Base-by-base conservation (phyloP, 2,329 filamentous ascomycete genomes). In the Fusarium devonianum region DNA sequence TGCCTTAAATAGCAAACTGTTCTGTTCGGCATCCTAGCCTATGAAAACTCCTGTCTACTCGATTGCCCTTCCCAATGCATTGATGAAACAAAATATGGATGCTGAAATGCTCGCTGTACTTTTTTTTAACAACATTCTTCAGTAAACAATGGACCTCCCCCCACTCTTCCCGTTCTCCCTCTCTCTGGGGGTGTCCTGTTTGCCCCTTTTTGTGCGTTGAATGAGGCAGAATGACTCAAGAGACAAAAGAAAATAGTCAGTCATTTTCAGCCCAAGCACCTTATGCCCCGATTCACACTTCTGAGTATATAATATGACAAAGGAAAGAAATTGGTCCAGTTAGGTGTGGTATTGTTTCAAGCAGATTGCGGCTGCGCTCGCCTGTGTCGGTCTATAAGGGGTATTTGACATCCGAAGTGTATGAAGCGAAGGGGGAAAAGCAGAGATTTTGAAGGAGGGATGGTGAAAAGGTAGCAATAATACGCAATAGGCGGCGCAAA, bases 311-410 rank as follows among this genome's bases (percentile, higher is more conserved):
- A 62, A 22, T 58, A 40, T 57, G 49, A 71, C 66, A 69, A 64
- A 69, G 46, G 66, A 64, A 69, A 67, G 49, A 61, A 60, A 52
- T 56, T 65, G 58, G 56, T 67, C 49, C 60, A 60, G 57, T 67
- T 42, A 58, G 37, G 55, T 64, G 57, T 50, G 45, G 50, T 56
- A 49, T 57, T 62, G 68, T 64, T 63, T 68, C 62, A 65, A 65
- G 65, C 62, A 64, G 45, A 56, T 63, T 50, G 54, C 51, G 52
- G 59, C 56, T 60, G 59, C 59, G 65, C 58, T 65, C 60, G 66
- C 65, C 63, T 65, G 67, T 65, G 58, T 65, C 63, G 65, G 65
- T 72, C 70, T 72, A 72, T 71, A 67, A 53, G 62, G 67, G 70
- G 69, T 72, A 71, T 72, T 71, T 67, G 61, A 66, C 70, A 67